Percentiles rank a stretch among this genome's conserved stretches.
phyloP scores from a whole-genome alignment of 1,139 yeast species.

The Entelexis paramagnoliae region DNA sequence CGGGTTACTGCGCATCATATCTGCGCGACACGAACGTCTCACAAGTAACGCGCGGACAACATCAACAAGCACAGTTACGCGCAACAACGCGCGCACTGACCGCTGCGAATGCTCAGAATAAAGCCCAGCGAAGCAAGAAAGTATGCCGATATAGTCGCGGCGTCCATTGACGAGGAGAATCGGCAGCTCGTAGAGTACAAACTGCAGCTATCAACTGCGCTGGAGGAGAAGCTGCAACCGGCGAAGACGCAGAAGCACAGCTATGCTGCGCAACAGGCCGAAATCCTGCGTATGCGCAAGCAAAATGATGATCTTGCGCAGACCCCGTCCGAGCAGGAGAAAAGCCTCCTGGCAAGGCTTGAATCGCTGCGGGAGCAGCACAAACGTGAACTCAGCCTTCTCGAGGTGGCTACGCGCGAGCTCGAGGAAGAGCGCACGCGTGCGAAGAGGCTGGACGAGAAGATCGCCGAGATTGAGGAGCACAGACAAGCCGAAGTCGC shows the following conservation, averaged over 20 bases:
- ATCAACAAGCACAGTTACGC: neutral
- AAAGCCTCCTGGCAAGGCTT: neutral
- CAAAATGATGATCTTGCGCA: neutral
- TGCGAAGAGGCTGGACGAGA: neutral
- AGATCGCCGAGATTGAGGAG: neutral
- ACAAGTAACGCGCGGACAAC: neutral
- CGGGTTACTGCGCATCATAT: no score
- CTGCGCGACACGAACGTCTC: no score
- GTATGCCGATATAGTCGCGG: neutral
- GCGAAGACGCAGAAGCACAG: neutral
- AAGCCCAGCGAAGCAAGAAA: neutral
- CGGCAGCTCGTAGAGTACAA: neutral
- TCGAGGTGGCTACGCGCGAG: neutral
- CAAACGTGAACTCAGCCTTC: neutral
- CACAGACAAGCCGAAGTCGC: neutral
- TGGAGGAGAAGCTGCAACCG: constrained; percentile 1
- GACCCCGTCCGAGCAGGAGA: neutral
- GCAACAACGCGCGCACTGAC: neutral
- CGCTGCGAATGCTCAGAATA: neutral
- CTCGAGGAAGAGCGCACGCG: neutral
- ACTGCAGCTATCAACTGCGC: neutral
- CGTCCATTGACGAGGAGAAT: constrained; percentile 1
- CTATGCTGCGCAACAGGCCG: neutral
- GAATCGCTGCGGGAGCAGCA: neutral
- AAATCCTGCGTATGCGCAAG: neutral